A percentile compares a stretch with the other conserved stretches of the same genome.
phyloP scores from a whole-genome alignment of 1,284 basidiomycete genomes.

The Naganishia sp. region DNA sequence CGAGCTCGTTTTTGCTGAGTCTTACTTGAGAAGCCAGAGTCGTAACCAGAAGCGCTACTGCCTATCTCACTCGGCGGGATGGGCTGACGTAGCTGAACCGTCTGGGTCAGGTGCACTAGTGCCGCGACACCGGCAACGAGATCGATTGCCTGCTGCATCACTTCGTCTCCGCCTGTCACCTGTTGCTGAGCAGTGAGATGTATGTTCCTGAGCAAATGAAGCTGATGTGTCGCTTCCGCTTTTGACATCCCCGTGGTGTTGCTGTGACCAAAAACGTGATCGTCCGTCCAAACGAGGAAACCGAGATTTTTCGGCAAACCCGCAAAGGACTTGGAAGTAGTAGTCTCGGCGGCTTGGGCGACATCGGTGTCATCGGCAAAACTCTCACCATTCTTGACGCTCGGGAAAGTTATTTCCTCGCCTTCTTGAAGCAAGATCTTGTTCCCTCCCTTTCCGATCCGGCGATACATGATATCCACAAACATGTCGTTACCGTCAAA shows the following conservation, averaged over 20 bases:
- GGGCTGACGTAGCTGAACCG: neutral
- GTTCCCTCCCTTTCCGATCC: neutral
- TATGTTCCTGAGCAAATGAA: constrained; percentile 14
- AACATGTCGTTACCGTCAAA: constrained; percentile 23
- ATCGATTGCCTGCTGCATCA: constrained; percentile 3
- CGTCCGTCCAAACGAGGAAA: constrained; percentile 1
- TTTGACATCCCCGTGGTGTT: constrained; percentile 2
- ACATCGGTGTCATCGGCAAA: neutral
- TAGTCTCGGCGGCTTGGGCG: neutral
- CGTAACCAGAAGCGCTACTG: constrained; percentile 8
- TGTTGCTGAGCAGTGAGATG: constrained; percentile 14
- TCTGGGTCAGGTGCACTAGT: constrained; percentile 8
- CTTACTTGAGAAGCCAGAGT: neutral
- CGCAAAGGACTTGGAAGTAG: neutral
- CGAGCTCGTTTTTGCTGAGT: neutral
- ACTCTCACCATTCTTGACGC: neutral
- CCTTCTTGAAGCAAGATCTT: constrained; percentile 19
- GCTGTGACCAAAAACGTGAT: constrained; percentile 18
- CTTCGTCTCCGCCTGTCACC: constrained; percentile 1
- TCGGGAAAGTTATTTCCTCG: constrained; percentile 8
- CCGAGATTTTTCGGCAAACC: neutral
- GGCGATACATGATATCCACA: constrained; percentile 19
- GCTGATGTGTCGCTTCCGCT: constrained; percentile 4
- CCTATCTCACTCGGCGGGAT: neutral
- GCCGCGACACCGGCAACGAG: constrained; percentile 2